Evolutionary conservation across 345 rosid species (phyloP).

Genomic region (Draba incana): DNA sequence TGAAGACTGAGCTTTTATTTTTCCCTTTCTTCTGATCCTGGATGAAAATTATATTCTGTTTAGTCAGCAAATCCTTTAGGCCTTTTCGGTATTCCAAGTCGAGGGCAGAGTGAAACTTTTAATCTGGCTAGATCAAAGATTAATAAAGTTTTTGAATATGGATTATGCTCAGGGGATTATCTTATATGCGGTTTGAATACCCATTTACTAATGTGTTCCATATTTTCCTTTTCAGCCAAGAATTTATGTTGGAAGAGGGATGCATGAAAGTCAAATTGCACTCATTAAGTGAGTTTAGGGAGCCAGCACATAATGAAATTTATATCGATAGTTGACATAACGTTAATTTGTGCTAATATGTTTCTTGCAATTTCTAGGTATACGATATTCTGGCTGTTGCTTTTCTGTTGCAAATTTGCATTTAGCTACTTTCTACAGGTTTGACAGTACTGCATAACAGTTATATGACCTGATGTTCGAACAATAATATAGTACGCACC

Average conservation of each 20-base stretch:
- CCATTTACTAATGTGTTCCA: slow-evolving; percentile 29
- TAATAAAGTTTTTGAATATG: slow-evolving; percentile 8
- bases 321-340: slow-evolving; percentile 16
- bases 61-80: slow-evolving; percentile 21
- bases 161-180: slow-evolving; percentile 16
- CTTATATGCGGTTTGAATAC: slow-evolving; percentile 18
- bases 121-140: slow-evolving; percentile 17
- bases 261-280: slow-evolving; percentile 97
- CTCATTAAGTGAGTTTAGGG: slow-evolving; percentile 74
- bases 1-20: not conserved
- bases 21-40: slow-evolving; percentile 19
- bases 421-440: slow-evolving; percentile 90
- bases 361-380: slow-evolving; percentile 60
- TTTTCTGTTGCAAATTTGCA: slow-evolving; percentile 66
- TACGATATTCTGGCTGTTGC: slow-evolving; percentile 86
- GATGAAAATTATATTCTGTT: slow-evolving; percentile 10
- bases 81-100: slow-evolving; percentile 1
- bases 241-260: slow-evolving; percentile 92
- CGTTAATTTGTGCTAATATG: slow-evolving; percentile 22
- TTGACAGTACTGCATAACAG: slow-evolving; percentile 18
- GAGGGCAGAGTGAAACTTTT: not conserved
- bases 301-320: slow-evolving; percentile 21
- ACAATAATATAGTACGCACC: slow-evolving; percentile 25
- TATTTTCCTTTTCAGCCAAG: slow-evolving; percentile 70
- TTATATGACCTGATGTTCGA: slow-evolving; percentile 18